Evolutionary conservation across 495 filamentous ascomycete genomes (phyloP), one percentile per base, ranked within the genome.

Genomic region (Melanomma pulvis-pyrius): DNA sequence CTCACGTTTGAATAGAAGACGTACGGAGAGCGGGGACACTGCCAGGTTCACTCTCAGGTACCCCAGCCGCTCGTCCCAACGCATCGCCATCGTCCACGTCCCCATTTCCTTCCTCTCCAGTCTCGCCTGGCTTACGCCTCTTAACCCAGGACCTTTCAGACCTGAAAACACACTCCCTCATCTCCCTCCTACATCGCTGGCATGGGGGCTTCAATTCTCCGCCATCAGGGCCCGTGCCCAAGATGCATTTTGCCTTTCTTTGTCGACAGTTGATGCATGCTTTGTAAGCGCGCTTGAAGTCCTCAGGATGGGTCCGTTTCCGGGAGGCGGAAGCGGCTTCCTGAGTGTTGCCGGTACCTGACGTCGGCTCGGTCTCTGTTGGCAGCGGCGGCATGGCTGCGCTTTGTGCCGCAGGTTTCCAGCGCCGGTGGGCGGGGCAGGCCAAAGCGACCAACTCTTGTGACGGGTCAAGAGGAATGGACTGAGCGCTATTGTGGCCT

Each of bases 231-330:
- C 47, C 51, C 7, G 64, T 56, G 53, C 47, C 53, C 13, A 71
- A 51, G 48, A 71, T 68, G 26, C 69, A 71, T 39, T 65, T 71
- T 24, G 69, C 69, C 47, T 71, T 71, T 13, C 69, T 32, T 29
- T 68, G 55, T 21, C 69, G 53, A 41, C 69, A 71, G 54, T 71
- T 71, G 57, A 71, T 71, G 58, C 69, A 71, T 21, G 69, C 69
- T 46, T 71, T 71, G 60, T 71, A 71, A n/a, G 69, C 69, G 24
- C 69, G 69, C 56, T 71, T 67, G 36, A 71, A 71, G 61, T 71
- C 69, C 22, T 71, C 69, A 8, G 69, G 65, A 22, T 64, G 54
- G n/a, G 67, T 65, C n/a, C 67, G 53, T 41, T 69, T 69, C 17
- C 53, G 50, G 22, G 30, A 44, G 26, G 51, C 29, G 9, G 50